These are phyloP conservation scores for Tephrocybe sp. DNA, from an alignment of 768 basidiomycete species.

Conservation along the genomic window DNA sequence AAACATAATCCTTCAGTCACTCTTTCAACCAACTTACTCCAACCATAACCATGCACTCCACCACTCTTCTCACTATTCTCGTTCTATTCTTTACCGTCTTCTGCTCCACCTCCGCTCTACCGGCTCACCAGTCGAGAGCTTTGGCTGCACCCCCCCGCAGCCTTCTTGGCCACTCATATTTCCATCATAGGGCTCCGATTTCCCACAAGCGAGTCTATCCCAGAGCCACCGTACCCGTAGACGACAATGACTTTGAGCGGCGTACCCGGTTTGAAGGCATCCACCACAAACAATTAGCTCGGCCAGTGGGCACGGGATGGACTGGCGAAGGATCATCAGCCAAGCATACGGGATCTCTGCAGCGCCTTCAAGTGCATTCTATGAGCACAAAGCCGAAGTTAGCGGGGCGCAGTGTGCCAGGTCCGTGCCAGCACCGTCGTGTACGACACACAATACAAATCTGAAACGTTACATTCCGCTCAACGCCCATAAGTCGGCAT, in stretches of 20 bases:
- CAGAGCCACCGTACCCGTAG: neutral
- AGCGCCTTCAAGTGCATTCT: no score
- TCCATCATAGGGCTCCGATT: conserved; percentile 8
- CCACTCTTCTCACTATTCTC: conserved; percentile 25
- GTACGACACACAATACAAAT: neutral
- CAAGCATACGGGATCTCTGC: no score
- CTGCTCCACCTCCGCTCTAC: conserved; percentile 32
- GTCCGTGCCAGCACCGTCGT: neutral
- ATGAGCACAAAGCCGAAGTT: neutral
- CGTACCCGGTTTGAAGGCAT: conserved; percentile 10
- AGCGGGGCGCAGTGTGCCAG: neutral
- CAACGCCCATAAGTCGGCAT: no score
- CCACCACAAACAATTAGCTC: conserved; percentile 5
- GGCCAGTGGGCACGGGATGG: no score
- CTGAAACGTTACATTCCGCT: neutral
- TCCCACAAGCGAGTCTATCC: neutral
- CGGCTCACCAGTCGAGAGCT: conserved; percentile 16
- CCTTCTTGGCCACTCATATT: conserved; percentile 22
- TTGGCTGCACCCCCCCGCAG: conserved; percentile 15
- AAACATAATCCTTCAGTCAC: conserved; percentile 4
- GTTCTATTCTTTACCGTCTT: conserved; percentile 35
- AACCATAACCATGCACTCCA: conserved; percentile 31
- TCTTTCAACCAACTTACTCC: conserved; percentile 28
- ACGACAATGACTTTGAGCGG: neutral
- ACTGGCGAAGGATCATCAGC: no score